phyloP scores from a whole-genome alignment of 441 rosid genomes.

The Gossypium davidsonii region DNA sequence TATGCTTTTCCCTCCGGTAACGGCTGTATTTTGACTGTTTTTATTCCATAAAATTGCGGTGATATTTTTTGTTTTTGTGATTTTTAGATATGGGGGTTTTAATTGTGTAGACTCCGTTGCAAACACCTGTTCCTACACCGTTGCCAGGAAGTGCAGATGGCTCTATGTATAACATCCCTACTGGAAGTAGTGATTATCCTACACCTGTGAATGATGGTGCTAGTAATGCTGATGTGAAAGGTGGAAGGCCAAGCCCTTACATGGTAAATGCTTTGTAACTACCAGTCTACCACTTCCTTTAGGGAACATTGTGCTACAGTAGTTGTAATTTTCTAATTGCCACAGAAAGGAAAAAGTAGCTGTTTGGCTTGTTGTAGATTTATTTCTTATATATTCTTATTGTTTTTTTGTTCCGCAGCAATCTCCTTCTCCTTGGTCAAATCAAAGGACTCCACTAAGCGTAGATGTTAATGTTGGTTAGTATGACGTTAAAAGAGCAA shows the following conservation, averaged over 20 bases:
- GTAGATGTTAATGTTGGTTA: constrained; percentile 97
- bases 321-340: background rate
- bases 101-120: constrained; percentile 71
- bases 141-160: constrained; percentile 68
- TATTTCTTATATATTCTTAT: constrained; percentile 1
- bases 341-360: background rate
- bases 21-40: constrained; percentile 4
- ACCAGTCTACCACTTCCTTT: background rate
- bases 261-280: constrained; percentile 39
- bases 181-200: constrained; percentile 80
- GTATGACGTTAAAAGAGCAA: constrained; percentile 24
- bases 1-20: constrained; percentile 85
- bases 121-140: constrained; percentile 83
- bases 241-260: constrained; percentile 73
- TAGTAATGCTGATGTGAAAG: constrained; percentile 47
- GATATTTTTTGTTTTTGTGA: constrained; percentile 1
- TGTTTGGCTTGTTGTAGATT: constrained; percentile 5
- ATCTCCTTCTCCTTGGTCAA: constrained; percentile 53
- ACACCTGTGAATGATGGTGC: constrained; percentile 67
- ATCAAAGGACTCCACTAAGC: constrained; percentile 59
- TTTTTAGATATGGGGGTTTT: constrained; percentile 12
- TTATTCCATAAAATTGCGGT: background rate
- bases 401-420: constrained; percentile 39
- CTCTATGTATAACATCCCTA: constrained; percentile 81
- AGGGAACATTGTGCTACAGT: background rate